Evolutionary conservation across 2,329 filamentous ascomycete species (phyloP), one percentile per base, ranked within the genome.

Genomic region (Cladosporium austrohemisphaericum): DNA sequence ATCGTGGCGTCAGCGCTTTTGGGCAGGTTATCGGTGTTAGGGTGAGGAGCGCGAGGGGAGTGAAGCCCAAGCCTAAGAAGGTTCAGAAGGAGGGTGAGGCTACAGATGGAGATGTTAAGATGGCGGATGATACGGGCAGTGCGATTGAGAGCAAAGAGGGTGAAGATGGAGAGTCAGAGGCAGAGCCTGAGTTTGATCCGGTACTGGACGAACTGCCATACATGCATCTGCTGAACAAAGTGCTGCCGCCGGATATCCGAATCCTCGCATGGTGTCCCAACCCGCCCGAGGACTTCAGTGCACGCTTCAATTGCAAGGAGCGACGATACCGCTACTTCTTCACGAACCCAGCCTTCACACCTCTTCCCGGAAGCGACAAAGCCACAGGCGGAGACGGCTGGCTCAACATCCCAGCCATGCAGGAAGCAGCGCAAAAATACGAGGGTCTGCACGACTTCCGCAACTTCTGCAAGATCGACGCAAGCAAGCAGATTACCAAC

Each of bases 271-370:
- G 93, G 93, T 95, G 91, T 65, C 89, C 92, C 0, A 76, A 81
- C 23, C 88, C 86, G 13, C 88, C 91, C 0, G 70, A 78, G 7
- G 80, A 80, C 53, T 98, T 98, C 68, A 90, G 88, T 26, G 93
- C 93, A 4, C 84, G 93, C 32, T 96, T 96, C 76, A 90, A 87
- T 47, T 98, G 93, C 70, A 82, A 85, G 54, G 90, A 96, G 70
- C 80, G 93, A 18, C 85, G 87, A 57, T 98, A 98, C 72, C 84
- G 88, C 51, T 98, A 98, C 71, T 97, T 95, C 75, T 98, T 98
- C 73, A 97, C 93, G 0, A 89, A 96, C 65, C 93, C 93, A 0
- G 88, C 86, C 1, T 95, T 89, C 63, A 73, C 81, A 2, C 89
- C 89, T 0, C 75, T 80, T 4, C 81, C 85, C 1, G 51, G 48